phyloP scores from a whole-genome alignment of 176 grass and related monocot genomes.

The Oryza nivara region DNA sequence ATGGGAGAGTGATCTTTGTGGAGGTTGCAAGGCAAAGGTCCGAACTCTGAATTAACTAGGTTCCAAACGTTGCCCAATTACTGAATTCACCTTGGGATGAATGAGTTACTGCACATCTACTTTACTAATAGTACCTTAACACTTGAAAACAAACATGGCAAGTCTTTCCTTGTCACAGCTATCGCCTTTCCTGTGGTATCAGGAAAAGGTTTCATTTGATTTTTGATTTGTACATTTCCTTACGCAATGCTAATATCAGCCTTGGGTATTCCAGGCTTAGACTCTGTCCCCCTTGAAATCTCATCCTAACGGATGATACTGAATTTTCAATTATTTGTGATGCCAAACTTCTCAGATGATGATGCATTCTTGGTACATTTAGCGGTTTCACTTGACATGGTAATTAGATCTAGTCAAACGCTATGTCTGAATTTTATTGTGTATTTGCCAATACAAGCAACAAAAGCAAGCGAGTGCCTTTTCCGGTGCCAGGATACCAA shows the following conservation, averaged over 20 bases:
- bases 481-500: neutral
- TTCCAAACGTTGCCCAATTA: neutral
- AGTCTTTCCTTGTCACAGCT: neutral
- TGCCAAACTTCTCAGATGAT: no score
- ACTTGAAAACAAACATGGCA: neutral
- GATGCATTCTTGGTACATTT: no score
- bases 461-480: neutral
- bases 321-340: no score
- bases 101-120: neutral
- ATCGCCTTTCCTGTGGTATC: neutral
- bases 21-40: constrained; percentile 61
- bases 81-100: neutral
- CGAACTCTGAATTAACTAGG: constrained; percentile 25
- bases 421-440: neutral
- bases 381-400: neutral
- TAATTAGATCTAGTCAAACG: neutral
- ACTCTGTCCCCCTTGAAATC: no score
- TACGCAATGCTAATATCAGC: no score
- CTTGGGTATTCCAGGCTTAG: no score
- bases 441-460: neutral
- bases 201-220: neutral
- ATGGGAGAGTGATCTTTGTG: constrained; percentile 81
- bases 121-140: neutral
- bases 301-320: no score
- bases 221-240: neutral